These are phyloP conservation scores for Exophiala calicioides DNA, from an alignment of 2,329 filamentous ascomycete genomes.

Conservation along the genomic window DNA sequence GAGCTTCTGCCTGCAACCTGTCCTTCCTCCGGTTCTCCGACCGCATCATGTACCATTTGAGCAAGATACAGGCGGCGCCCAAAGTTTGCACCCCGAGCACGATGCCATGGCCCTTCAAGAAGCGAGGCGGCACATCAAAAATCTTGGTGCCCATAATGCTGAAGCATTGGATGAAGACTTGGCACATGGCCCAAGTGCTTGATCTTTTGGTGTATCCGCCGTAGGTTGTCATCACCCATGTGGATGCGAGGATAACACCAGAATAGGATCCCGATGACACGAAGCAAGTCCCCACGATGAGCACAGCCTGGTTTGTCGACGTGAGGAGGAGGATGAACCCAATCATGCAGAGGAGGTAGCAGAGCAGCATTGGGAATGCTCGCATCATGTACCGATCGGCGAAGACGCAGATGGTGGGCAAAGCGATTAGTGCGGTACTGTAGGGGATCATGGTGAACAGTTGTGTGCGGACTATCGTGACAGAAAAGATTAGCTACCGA, in stretches of 20 bases:
- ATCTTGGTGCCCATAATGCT: slow-evolving; percentile 18
- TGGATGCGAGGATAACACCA: slow-evolving; percentile 12
- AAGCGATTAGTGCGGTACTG: slow-evolving; percentile 7
- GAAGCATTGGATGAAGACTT: slow-evolving; percentile 19
- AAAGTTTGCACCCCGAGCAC: slow-evolving; percentile 13
- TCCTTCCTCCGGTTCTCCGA: no score
- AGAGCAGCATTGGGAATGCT: slow-evolving; percentile 8
- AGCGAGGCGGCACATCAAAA: slow-evolving; percentile 14
- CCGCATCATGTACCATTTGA: no score
- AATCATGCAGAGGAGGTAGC: neutral
- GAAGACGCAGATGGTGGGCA: neutral
- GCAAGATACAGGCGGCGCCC: no score
- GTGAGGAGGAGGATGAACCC: slow-evolving; percentile 16
- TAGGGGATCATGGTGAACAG: slow-evolving; percentile 20
- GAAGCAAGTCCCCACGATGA: slow-evolving; percentile 16
- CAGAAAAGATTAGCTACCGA: neutral
- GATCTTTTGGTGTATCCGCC: slow-evolving; percentile 19
- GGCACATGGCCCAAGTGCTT: slow-evolving; percentile 16
- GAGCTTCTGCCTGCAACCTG: no score
- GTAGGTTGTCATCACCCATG: slow-evolving; percentile 17
- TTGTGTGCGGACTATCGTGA: slow-evolving; percentile 4
- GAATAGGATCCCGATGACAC: slow-evolving; percentile 18
- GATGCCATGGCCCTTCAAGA: slow-evolving; percentile 23
- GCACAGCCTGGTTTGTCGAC: neutral
- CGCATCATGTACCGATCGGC: slow-evolving; percentile 12